Evolutionary conservation across 2,329 filamentous ascomycete genomes (phyloP).

Genomic region (Penicillium oxalicum): DNA sequence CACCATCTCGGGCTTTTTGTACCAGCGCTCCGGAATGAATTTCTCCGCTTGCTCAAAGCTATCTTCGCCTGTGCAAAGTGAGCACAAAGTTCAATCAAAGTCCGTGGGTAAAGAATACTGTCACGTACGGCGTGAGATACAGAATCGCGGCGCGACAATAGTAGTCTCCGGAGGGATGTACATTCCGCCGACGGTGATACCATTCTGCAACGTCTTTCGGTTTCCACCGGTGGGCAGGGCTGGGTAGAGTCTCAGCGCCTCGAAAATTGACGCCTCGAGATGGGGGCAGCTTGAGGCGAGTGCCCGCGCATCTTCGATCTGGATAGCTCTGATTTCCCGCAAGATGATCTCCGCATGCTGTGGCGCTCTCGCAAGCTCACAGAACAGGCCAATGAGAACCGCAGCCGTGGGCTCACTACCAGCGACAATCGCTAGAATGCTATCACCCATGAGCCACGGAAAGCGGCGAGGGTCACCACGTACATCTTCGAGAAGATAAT

Average conservation of each 20-base stretch:
- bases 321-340: conserved; percentile 5
- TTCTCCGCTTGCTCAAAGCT: conserved; percentile 9
- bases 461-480: not conserved
- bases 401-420: conserved; percentile 9
- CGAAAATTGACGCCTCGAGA: conserved; percentile 12
- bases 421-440: conserved; percentile 10
- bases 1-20: conserved; percentile 10
- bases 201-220: conserved; percentile 12
- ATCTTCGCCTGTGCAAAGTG: conserved; percentile 6
- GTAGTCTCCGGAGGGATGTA: conserved; percentile 17
- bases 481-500: conserved; percentile 6
- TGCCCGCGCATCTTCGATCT: conserved; percentile 2
- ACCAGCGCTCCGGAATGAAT: conserved; percentile 18
- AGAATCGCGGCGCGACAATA: conserved; percentile 13
- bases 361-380: conserved; percentile 3
- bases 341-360: conserved; percentile 4
- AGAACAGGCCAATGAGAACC: conserved; percentile 3
- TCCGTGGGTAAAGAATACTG: not conserved
- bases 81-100: not conserved
- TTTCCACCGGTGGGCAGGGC: conserved; percentile 11
- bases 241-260: conserved; percentile 15
- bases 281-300: conserved; percentile 5
- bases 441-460: conserved; percentile 8
- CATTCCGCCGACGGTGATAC: conserved; percentile 7
- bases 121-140: conserved; percentile 11